Conservation (phyloP, 495 filamentous ascomycete species). For the Neurospora sp. region DNA sequence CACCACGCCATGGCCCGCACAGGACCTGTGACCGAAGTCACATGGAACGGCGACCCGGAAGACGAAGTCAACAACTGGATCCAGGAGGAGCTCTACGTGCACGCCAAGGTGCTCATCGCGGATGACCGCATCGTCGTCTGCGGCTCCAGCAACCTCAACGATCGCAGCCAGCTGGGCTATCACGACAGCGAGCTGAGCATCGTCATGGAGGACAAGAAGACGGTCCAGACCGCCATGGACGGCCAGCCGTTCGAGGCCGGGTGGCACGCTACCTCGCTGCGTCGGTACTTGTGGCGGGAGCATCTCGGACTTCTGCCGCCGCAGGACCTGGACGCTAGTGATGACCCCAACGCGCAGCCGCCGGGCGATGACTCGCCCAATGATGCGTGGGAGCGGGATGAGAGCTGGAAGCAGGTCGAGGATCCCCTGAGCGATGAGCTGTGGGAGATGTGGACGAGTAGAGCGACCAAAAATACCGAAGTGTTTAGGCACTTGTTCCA, state of each 20-base stretch:
- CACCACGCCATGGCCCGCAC: slow-evolving; percentile 70
- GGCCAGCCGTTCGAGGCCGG: slow-evolving; percentile 65
- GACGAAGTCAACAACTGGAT: slow-evolving; percentile 77
- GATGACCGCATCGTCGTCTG: slow-evolving; percentile 78
- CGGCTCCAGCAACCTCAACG: slow-evolving; percentile 86
- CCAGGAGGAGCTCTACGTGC: slow-evolving; percentile 91
- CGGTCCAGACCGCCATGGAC: slow-evolving; percentile 72
- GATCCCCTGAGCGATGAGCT: slow-evolving; percentile 73
- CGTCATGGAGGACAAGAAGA: slow-evolving; percentile 76
- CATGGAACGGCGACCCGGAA: slow-evolving; percentile 57
- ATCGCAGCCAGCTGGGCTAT: slow-evolving; percentile 79
- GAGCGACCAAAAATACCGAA: slow-evolving; percentile 68
- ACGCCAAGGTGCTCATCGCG: slow-evolving; percentile 78
- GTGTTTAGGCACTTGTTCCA: slow-evolving; percentile 86
- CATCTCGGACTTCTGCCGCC: slow-evolving; percentile 76
- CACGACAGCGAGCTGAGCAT: slow-evolving; percentile 91
- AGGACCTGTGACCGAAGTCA: slow-evolving; percentile 54
- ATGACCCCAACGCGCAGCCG: slow-evolving; percentile 73
- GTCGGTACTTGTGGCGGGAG: slow-evolving; percentile 84
- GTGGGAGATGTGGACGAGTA: slow-evolving; percentile 75
- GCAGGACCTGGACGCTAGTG: slow-evolving; percentile 57
- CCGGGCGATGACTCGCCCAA: slow-evolving; percentile 64
- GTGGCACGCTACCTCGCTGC: slow-evolving; percentile 67
- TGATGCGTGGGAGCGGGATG: slow-evolving; percentile 48
- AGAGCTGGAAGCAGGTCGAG: slow-evolving; percentile 63